Conservation (phyloP, 2,329 filamentous ascomycete species). For the Sporothrix sp. region DNA sequence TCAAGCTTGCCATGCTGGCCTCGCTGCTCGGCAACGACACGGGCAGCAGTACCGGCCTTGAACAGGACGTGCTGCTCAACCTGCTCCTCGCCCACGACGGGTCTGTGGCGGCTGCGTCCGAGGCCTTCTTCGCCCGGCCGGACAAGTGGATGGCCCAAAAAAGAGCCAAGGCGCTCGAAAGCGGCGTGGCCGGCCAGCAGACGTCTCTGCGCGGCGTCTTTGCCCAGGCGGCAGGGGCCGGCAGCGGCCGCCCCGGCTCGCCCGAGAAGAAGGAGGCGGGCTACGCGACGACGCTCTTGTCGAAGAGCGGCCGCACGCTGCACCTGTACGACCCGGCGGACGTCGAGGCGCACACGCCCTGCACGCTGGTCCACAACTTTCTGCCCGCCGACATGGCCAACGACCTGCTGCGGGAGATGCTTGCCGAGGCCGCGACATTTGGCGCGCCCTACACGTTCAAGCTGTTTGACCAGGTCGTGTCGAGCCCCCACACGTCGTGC, state of each 20-base stretch:
- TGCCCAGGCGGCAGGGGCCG: constrained; percentile 6
- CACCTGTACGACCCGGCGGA: constrained; percentile 76
- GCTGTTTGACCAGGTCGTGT: constrained; percentile 76
- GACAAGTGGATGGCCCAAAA: constrained; percentile 26
- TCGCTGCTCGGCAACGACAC: constrained; percentile 58
- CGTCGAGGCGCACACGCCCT: constrained; percentile 74
- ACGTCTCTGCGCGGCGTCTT: constrained; percentile 45
- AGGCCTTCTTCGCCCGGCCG: constrained; percentile 36
- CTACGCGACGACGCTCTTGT: constrained; percentile 21
- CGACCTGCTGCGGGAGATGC: constrained; percentile 61
- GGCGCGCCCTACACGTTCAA: constrained; percentile 59
- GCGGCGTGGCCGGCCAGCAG: constrained; percentile 43
- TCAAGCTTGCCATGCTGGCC: constrained; percentile 75
- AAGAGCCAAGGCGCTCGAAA: neutral
- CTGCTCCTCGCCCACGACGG: constrained; percentile 69
- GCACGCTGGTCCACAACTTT: constrained; percentile 88
- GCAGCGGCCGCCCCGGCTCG: constrained; percentile 5
- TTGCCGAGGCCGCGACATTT: constrained; percentile 63
- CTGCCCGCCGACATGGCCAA: constrained; percentile 63
- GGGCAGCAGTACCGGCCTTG: constrained; percentile 16
- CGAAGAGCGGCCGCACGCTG: constrained; percentile 71
- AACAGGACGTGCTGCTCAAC: constrained; percentile 64
- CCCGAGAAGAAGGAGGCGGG: constrained; percentile 28
- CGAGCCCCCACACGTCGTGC: constrained; percentile 72
- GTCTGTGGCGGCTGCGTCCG: constrained; percentile 56